Evolutionary conservation across 2,329 filamentous ascomycete species (phyloP), one percentile per base, ranked within the genome.

Genomic region (Phoma sp.): DNA sequence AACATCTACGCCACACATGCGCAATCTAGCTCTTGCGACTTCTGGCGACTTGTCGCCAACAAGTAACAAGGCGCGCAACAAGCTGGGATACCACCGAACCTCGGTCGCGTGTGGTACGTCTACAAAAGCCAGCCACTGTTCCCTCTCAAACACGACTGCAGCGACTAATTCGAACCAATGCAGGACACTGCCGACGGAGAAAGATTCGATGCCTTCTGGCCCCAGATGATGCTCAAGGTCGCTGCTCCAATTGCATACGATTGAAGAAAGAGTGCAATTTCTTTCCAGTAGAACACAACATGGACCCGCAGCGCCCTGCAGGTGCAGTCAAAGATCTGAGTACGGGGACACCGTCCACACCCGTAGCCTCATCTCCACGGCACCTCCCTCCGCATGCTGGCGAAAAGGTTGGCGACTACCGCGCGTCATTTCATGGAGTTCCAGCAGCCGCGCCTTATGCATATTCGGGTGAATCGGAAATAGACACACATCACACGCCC

Each of bases 231-330:
- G 73, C 82, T 9, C 85, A 91, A 69, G 87, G 88, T 40, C 88
- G 92, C 61, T 98, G 94, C 77, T 86, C 89, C 62, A 96, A 96
- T 78, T 98, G 94, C 77, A 96, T 96, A 68, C 87, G 92, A 41
- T 80, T 98, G 71, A 96, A 96, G 76, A 97, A 96, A 71, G 92
- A 96, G 62, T 98, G 94, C 77, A 91, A 89, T 72, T 98, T 96
- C 77, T 90, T 88, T 66, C 91, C 93, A 0, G 93, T 97, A 21
- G 92, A 96, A 62, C 90, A 92, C 72, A 85, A 84, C 24, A 81
- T 82, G 9, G 71, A 80, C 35, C 78, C 80, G 53, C 80, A 79
- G 64, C 79, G 79, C 68, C 78, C 36, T 78, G 79, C 40, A 45
- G 76, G 77, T 25, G 55, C 61, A 31, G 77, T 77, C 9, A 81